phyloP scores from a whole-genome alignment of 2,329 filamentous ascomycete genomes.

The Sphaerostilbella broomeana region DNA sequence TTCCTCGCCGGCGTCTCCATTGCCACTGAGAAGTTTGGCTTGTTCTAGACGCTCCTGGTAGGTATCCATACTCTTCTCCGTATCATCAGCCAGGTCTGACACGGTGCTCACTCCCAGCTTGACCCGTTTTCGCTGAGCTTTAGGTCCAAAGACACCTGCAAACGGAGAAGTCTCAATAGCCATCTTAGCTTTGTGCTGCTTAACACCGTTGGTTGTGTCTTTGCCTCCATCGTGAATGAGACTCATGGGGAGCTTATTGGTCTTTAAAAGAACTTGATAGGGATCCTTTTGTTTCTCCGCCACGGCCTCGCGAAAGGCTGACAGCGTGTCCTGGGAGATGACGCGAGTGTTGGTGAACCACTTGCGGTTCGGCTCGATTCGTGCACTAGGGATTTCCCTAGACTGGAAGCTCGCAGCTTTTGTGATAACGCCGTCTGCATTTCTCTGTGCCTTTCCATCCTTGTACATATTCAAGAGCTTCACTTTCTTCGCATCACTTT shows the following conservation, averaged over 20 bases:
- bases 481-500: conserved; percentile 70
- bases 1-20: conserved; percentile 46
- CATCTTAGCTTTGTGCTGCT: conserved; percentile 92
- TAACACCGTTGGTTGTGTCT: conserved; percentile 68
- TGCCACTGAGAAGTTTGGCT: conserved; percentile 67
- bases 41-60: conserved; percentile 79
- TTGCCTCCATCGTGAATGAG: conserved; percentile 74
- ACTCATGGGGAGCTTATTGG: conserved; percentile 94
- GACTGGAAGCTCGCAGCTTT: conserved; percentile 81
- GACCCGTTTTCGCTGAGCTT: conserved; percentile 85
- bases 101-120: conserved; percentile 81
- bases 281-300: conserved; percentile 85
- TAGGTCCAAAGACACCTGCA: conserved; percentile 83
- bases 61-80: conserved; percentile 70
- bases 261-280: conserved; percentile 90
- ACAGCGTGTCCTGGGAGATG: conserved; percentile 83
- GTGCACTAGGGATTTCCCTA: conserved; percentile 70
- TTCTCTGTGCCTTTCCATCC: conserved; percentile 74
- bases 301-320: conserved; percentile 84
- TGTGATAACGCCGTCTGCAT: conserved; percentile 76
- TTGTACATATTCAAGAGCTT: conserved; percentile 88
- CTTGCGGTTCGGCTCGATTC: conserved; percentile 92
- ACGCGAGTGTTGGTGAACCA: conserved; percentile 95
- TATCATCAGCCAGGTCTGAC: conserved; percentile 72
- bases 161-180: conserved; percentile 83